Conservation (phyloP, 768 basidiomycete species). For the Hydnomerulius pinastri region DNA sequence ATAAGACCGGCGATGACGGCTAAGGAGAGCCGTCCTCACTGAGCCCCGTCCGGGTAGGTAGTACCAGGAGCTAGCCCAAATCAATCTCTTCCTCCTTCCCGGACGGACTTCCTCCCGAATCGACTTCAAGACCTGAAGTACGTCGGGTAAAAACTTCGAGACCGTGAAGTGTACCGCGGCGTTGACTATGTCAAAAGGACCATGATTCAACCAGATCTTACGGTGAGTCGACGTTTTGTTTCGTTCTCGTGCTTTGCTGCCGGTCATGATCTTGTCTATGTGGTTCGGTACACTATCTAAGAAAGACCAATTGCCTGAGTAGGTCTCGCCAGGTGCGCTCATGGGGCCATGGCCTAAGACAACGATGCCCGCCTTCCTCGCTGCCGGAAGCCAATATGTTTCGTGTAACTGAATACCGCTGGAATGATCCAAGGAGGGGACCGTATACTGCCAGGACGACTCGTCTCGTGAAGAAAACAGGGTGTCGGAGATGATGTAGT, state of each 20-base stretch:
- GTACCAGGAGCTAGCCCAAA: slow-evolving; percentile 27
- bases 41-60: slow-evolving; percentile 19
- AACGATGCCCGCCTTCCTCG: slow-evolving; percentile 47
- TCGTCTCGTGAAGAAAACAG: slow-evolving; percentile 38
- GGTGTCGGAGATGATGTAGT: slow-evolving; percentile 50
- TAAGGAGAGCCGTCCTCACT: slow-evolving; percentile 11
- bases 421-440: slow-evolving; percentile 38
- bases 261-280: slow-evolving; percentile 1
- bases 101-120: slow-evolving; percentile 25
- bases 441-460: slow-evolving; percentile 37
- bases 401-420: slow-evolving; percentile 48
- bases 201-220: too few species aligned
- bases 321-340: slow-evolving; percentile 51
- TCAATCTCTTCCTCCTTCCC: slow-evolving; percentile 13
- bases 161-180: slow-evolving; percentile 49
- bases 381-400: slow-evolving; percentile 46
- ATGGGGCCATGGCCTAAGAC: slow-evolving; percentile 51
- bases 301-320: slow-evolving; percentile 49
- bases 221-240: background rate
- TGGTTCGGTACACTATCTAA: slow-evolving; percentile 28
- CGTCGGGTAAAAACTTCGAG: slow-evolving; percentile 44
- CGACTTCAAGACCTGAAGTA: slow-evolving; percentile 36
- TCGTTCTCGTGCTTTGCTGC: background rate
- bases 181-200: slow-evolving; percentile 37
- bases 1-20: background rate